Conservation (phyloP, 1,284 basidiomycete genomes). For the Ganoderma meredithae region DNA sequence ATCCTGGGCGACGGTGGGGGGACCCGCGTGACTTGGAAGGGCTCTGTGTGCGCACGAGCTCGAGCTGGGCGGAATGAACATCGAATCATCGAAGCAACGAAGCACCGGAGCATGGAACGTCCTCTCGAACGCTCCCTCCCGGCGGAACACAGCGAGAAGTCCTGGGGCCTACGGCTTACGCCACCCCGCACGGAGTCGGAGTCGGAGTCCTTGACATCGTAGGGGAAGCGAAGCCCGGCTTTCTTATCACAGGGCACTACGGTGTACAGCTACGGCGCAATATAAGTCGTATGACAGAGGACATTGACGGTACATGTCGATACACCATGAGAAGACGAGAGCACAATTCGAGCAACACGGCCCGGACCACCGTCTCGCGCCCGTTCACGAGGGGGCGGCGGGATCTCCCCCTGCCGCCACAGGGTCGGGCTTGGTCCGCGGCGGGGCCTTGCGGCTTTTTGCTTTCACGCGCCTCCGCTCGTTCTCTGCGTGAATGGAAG, state of each 20-base stretch:
- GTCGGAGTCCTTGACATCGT: not conserved
- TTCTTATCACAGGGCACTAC: not conserved
- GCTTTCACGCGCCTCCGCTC: conserved; percentile 78
- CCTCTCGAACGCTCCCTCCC: conserved; percentile 1
- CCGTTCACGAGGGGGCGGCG: conserved; percentile 33
- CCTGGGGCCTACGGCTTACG: not conserved
- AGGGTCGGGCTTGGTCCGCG: conserved; percentile 45
- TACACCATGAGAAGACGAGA: conserved; percentile 1
- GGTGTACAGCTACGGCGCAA: not conserved
- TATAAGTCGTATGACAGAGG: conserved; percentile 7
- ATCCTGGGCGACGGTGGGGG: conserved; percentile 2
- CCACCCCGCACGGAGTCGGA: not conserved
- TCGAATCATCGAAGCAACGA: not conserved
- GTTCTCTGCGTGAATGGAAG: conserved; percentile 54
- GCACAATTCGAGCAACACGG: not conserved
- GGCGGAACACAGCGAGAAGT: conserved; percentile 4
- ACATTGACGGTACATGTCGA: conserved; percentile 5
- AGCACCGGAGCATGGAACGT: not conserved
- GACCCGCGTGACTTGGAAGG: not conserved
- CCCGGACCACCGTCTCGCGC: not conserved
- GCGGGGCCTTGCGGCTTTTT: conserved; percentile 72
- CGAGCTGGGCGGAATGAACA: not conserved
- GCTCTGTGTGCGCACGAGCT: not conserved
- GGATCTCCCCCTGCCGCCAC: conserved; percentile 27
- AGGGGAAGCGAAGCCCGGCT: not conserved